phyloP scores from a whole-genome alignment of 2,329 filamentous ascomycete species.

The Aspergillus floridensis region DNA sequence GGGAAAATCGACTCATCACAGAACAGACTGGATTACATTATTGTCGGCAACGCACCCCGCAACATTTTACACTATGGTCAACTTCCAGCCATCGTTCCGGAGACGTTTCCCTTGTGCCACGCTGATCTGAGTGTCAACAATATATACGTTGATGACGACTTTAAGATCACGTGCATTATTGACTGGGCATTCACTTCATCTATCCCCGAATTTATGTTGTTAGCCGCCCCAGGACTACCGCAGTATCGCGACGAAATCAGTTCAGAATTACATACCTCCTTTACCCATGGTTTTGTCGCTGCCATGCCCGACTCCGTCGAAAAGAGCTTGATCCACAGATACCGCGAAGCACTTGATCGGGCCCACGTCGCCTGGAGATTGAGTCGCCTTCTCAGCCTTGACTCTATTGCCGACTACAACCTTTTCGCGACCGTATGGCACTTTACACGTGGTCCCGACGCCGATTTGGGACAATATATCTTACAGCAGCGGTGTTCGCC shows the following conservation, averaged over 20 bases:
- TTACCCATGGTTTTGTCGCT: too few relatives aligned
- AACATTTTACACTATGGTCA: conserved; percentile 6
- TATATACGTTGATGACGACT: conserved; percentile 34
- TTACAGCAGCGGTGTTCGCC: too few relatives aligned
- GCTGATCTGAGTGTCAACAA: conserved; percentile 43
- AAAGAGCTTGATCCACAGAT: too few relatives aligned
- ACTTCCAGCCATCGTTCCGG: not conserved
- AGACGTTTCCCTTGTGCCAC: conserved; percentile 22
- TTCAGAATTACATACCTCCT: too few relatives aligned
- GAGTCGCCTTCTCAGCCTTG: too few relatives aligned
- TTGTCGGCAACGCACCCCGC: conserved; percentile 19
- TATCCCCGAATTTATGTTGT: conserved; percentile 19
- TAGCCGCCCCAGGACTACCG: conserved; percentile 22
- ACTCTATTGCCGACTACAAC: too few relatives aligned
- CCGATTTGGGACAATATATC: too few relatives aligned
- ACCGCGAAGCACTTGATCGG: too few relatives aligned
- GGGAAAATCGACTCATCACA: conserved; percentile 21
- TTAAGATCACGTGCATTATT: conserved; percentile 34
- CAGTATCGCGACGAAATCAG: conserved; percentile 15
- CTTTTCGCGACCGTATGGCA: too few relatives aligned
- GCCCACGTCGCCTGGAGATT: too few relatives aligned
- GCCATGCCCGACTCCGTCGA: too few relatives aligned
- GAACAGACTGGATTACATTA: conserved; percentile 27
- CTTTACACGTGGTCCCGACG: too few relatives aligned
- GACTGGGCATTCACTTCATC: conserved; percentile 29